These are phyloP conservation scores for Colletotrichum higginsianum DNA, from an alignment of 2,329 filamentous ascomycete genomes.

Conservation along the genomic window DNA sequence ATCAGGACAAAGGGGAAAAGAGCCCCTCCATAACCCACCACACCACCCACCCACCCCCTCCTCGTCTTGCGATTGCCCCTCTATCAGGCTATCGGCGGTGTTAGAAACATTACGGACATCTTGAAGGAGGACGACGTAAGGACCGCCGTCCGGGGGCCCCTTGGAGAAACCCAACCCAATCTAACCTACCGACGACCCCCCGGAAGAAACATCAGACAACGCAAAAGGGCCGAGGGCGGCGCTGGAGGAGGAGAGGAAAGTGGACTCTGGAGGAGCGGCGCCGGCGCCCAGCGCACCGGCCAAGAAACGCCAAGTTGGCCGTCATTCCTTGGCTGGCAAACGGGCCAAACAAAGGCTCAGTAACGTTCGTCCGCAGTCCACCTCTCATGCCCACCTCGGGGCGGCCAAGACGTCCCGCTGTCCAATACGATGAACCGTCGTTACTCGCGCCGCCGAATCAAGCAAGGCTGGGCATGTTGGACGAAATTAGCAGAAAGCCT, in stretches of 20 bases:
- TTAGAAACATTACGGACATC: neutral
- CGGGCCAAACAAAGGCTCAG: constrained; percentile 7
- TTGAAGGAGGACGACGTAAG: neutral
- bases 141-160: too few species aligned
- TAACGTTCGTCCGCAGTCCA: constrained; percentile 20
- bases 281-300: constrained; percentile 14
- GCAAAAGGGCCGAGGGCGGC: constrained; percentile 21
- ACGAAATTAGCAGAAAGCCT: constrained; percentile 10
- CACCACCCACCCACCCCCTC: neutral
- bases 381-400: constrained; percentile 17
- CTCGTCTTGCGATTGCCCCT: constrained; percentile 1
- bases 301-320: constrained; percentile 37
- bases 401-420: constrained; percentile 38
- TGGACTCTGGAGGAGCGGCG: constrained; percentile 32
- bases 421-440: constrained; percentile 25
- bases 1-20: neutral
- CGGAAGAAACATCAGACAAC: neutral
- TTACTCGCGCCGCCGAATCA: neutral
- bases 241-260: constrained; percentile 37
- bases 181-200: neutral
- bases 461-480: constrained; percentile 19
- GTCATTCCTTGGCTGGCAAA: constrained; percentile 29
- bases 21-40: constrained; percentile 8
- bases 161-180: neutral
- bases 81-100: neutral